Evolutionary conservation across 352 stramenopile genomes (phyloP).

Genomic region (Phytophthora aleatoria): DNA sequence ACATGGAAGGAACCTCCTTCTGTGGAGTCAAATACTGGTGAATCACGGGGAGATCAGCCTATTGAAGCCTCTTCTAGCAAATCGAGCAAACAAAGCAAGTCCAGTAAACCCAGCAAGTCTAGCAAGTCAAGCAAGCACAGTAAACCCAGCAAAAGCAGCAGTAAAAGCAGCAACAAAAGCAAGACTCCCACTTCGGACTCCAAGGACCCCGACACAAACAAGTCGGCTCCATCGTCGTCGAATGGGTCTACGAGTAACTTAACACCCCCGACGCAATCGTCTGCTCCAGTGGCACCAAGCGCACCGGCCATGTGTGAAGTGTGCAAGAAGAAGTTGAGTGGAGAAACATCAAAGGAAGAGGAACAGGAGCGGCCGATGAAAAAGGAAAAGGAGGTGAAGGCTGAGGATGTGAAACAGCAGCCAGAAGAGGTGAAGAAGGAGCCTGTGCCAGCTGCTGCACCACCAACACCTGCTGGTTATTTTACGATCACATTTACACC

Average conservation of each 20-base stretch:
- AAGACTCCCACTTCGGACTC: constrained; percentile 26
- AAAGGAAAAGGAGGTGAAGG: constrained; percentile 40
- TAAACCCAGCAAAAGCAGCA: constrained; percentile 28
- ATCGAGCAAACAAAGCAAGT: constrained; percentile 32
- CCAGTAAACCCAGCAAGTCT: constrained; percentile 38
- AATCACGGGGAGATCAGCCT: constrained; percentile 13
- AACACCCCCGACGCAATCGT: constrained; percentile 20
- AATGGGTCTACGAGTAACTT: constrained; percentile 31
- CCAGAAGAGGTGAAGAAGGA: constrained; percentile 41
- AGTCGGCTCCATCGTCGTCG: constrained; percentile 13
- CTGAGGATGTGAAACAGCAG: constrained; percentile 38
- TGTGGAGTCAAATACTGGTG: constrained; percentile 22
- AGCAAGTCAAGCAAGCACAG: constrained; percentile 31
- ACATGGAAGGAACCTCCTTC: constrained; percentile 72
- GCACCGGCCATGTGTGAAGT: constrained; percentile 52
- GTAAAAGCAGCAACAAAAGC: constrained; percentile 27
- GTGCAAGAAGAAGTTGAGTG: constrained; percentile 66
- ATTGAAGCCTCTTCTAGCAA: constrained; percentile 21
- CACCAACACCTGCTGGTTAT: constrained; percentile 22
- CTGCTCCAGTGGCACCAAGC: constrained; percentile 32
- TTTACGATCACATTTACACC: constrained; percentile 57
- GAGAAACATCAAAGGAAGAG: constrained; percentile 39
- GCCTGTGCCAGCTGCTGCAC: constrained; percentile 8
- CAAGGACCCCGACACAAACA: constrained; percentile 19
- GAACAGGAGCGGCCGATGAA: constrained; percentile 29